Base-by-base conservation (phyloP, 208 protist genomes). In the Acanthamoeba rhysodes region DNA sequence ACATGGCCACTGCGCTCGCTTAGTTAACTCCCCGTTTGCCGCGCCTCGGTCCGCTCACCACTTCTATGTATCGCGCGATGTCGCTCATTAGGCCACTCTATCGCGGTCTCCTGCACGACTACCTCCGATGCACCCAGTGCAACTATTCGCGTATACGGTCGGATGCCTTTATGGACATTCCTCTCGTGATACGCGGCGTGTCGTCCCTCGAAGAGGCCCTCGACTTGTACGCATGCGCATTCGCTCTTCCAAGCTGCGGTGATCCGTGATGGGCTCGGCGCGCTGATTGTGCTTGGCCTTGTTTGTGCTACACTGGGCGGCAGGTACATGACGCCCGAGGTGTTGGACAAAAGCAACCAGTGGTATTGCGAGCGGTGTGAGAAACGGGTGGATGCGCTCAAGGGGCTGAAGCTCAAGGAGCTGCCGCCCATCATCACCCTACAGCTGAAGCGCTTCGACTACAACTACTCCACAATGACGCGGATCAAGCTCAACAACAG, bases 361-460 rank as follows among this genome's bases (percentile, higher is more conserved):
- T 95, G 72, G 70, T 87, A 41, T 50, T 96, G 96, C 95, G 95
- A 94, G 41, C 72, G 57, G 50, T 97, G 90, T 37, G 94, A 85
- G 32, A 74, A 88, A 64, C 95, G 59, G 68, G 82, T 96, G 14
- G 94, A 97, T 32, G 94, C 95, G 5, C 50, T 97, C 55, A 97
- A 97, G 78, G 93, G 95, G 2, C 90, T 97, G 37, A 70, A 95
- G 91, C 37, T 97, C 59, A 84, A 66, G 22, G 64, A 95, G 59
- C 57, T 97, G 29, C 96, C 96, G 32, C 85, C 95, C 72, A 80
- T 97, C 45, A 96, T 97, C 59, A 96, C 95, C 37, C 72, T 97
- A 9, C 96, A 97, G 95, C 85, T 97, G 48, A 97, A 97, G 94
- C 96, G 96, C 59, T 97, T 97, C 76, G 95, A 97, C 78, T 97